Evolutionary conservation across 1,284 basidiomycete genomes (phyloP).

Genomic region (Pseudozyma flocculosa): DNA sequence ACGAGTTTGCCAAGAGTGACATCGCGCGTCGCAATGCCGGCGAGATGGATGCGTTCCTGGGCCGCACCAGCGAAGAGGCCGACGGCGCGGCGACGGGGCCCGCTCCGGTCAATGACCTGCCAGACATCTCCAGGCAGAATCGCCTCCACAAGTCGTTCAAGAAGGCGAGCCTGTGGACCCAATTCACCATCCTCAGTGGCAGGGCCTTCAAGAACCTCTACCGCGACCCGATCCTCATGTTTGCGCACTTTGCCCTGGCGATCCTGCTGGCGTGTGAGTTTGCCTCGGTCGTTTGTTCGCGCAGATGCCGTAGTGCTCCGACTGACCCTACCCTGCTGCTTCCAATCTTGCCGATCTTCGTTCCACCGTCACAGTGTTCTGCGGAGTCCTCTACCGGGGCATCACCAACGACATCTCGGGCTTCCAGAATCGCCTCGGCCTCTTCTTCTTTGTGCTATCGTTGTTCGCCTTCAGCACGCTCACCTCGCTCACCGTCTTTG

Average conservation of each 20-base stretch:
- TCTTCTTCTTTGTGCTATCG: conserved; percentile 94
- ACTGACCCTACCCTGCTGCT: too few species aligned
- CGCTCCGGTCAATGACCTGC: conserved; percentile 13
- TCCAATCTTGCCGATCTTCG: too few species aligned
- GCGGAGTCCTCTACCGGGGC: conserved; percentile 77
- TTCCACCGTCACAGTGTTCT: conserved; percentile 62
- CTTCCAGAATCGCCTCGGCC: conserved; percentile 67
- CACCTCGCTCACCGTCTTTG: conserved; percentile 86
- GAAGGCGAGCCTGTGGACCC: conserved; percentile 80
- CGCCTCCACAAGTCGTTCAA: conserved; percentile 71
- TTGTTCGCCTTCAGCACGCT: conserved; percentile 94
- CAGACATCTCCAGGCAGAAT: conserved; percentile 56
- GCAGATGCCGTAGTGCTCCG: too few species aligned
- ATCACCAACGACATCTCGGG: conserved; percentile 64
- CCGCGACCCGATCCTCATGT: conserved; percentile 85
- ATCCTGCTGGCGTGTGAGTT: conserved; percentile 70
- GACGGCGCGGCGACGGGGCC: background rate
- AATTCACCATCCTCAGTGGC: conserved; percentile 89
- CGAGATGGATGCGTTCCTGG: conserved; percentile 64
- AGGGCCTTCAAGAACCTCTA: conserved; percentile 93
- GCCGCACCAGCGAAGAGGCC: conserved; percentile 28
- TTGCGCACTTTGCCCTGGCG: conserved; percentile 83
- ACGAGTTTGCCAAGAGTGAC: conserved; percentile 70
- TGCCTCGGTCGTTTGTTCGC: conserved; percentile 48
- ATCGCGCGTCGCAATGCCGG: conserved; percentile 68